Base-by-base conservation (phyloP, 192 early-diverging fungal species). In the Coemansia sp. region DNA sequence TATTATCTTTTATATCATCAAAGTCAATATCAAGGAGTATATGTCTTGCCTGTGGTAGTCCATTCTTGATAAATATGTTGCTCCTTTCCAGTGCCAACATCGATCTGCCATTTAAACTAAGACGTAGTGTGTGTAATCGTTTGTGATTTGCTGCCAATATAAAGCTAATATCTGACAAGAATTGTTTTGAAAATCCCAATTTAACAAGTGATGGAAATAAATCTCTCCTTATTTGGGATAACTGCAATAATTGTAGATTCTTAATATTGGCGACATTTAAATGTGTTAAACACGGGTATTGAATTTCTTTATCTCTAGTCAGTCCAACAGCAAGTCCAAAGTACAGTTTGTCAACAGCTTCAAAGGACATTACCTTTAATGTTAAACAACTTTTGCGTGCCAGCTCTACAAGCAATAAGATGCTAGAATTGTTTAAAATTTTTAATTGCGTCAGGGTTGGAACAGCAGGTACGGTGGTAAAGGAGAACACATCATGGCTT, bases 311-410 rank as follows among this genome's bases (percentile, higher is more conserved):
- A 38, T 33, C 59, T 2, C 13, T 33, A 33, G 12, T 16, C 18
- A 16, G 5, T 20, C 29, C 34, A 61, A 38, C n/a, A n/a, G 16
- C 18, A 3, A 11, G 2, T 2, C 18, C 34, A 61, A 61, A 61
- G n/a, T 61, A 61, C 2, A 16, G 5, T 38, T 16, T 55, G 12
- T 31, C 11, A 27, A 31, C 52, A 11, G 4, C 5, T 0, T 29
- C 2, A 12, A 61, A 2, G 9, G 4, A 6, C 18, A 61, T 6
- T 20, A 2, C 15, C 8, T 20, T 38, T 3, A 61, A 38, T 9
- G 59, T 61, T 36, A 61, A 20, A 34, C 59, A 61, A 18, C 34
- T 61, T 36, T 61, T 33, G 33, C 34, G 59, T n/a, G 59, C 59
- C 27, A 61, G 15, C 33, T 61, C 59, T 38, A 55, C 11, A 13